Base-by-base conservation (phyloP, 78 protist species). In the Ministeria vibrans region DNA sequence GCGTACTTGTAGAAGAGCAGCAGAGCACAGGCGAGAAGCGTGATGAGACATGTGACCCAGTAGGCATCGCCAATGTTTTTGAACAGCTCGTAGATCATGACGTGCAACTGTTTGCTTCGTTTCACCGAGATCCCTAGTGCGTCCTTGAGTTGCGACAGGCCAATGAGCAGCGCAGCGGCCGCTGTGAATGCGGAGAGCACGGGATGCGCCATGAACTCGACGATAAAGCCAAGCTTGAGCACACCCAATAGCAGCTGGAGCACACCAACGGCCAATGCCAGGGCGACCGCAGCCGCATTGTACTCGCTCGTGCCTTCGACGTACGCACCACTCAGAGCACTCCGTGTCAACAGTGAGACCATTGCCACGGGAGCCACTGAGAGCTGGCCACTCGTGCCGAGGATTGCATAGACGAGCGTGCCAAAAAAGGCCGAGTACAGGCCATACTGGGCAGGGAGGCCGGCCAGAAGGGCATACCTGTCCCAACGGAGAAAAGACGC, bases 81-180 rank as follows among this genome's bases (percentile, higher is more conserved):
- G 55, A 9, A 3, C 41, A 61, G 0, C 46, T 83, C n/a, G 55
- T 27, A 36, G 0, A 77, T 36, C n/a, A 82, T 46, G 0, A 75
- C 64, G 0, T 49, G 49, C 41, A 82, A 61, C n/a, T 59, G 70
- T 36, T 72, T 46, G 38, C 86, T 43, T 5, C 22, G 30, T 23
- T 81, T 45, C 13, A 80, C 84, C n/a, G 49, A 41, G 36, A 51
- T 39, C 11, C 89, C 88, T 69, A 88, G 79, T 6, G 78, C 45
- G 34, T 71, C 82, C 66, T 78, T 66, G n/a, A 88, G 41, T 80
- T 92, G 96, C 32, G 79, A n/a, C 20, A n/a, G 36, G 32, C 79
- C 86, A 64, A 93, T 90, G 69, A 93, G 73, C 44, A 93, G 23
- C 9, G 92, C 92, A 41, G 92, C 78, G 34, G 91, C 96, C 41